Conservation (phyloP, 2,329 filamentous ascomycete species). For the Colletotrichum spaethianum region DNA sequence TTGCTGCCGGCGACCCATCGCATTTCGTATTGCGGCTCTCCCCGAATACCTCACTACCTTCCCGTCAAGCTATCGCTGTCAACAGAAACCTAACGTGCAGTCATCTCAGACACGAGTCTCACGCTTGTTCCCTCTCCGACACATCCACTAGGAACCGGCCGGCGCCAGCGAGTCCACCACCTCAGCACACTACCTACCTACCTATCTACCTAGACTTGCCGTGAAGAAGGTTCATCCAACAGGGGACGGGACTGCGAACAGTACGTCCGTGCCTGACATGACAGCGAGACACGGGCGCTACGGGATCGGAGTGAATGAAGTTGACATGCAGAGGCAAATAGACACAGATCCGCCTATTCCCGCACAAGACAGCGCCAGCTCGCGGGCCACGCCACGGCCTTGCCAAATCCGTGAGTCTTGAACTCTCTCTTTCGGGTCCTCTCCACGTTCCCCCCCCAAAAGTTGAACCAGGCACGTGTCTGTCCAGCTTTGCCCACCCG, state of each 20-base stretch:
- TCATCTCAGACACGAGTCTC: conserved; percentile 39
- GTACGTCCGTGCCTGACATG: conserved; percentile 42
- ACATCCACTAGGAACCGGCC: conserved; percentile 28
- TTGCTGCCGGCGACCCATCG: conserved; percentile 13
- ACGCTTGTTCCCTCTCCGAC: conserved; percentile 27
- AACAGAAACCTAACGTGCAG: conserved; percentile 15
- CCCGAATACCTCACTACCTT: background rate
- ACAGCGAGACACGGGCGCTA: conserved; percentile 41
- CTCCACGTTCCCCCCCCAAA: conserved; percentile 21
- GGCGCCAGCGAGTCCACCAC: conserved; percentile 14
- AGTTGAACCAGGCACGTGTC: background rate
- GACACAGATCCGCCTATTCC: conserved; percentile 38
- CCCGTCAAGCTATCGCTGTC: background rate
- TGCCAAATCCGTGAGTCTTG: conserved; percentile 37
- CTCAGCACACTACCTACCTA: background rate
- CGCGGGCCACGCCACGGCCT: conserved; percentile 13
- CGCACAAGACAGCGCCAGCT: conserved; percentile 33
- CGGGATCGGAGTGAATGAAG: conserved; percentile 24
- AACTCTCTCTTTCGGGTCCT: conserved; percentile 22
- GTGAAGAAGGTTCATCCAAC: conserved; percentile 27
- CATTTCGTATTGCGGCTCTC: conserved; percentile 6
- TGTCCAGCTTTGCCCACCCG: conserved; percentile 11
- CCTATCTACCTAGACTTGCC: conserved; percentile 7
- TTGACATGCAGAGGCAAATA: conserved; percentile 37
- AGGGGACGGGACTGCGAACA: conserved; percentile 25